Evolutionary conservation across 2,329 filamentous ascomycete species (phyloP).

Genomic region (Ceratocystis destructans): DNA sequence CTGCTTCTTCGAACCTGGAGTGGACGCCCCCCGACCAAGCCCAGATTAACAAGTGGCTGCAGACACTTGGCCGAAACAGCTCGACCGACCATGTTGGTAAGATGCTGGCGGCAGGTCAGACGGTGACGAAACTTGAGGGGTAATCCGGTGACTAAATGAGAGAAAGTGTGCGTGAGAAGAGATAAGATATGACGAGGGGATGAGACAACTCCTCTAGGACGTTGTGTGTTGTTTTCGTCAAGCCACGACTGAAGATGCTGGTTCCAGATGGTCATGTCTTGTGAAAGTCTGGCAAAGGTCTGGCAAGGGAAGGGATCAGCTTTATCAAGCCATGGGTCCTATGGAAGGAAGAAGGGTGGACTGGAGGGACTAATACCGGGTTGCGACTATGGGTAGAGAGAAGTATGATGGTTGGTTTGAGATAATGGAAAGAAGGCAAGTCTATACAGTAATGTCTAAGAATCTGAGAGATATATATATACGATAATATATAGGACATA

Average conservation of each 20-base stretch:
- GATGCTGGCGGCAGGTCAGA: background rate
- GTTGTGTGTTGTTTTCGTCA: background rate
- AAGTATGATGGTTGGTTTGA: background rate
- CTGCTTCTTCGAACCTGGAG: background rate
- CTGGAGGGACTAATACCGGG: background rate
- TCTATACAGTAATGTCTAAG: background rate
- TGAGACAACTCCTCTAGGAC: background rate
- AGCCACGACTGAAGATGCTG: background rate
- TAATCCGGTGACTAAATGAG: background rate
- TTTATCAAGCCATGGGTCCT: conserved; percentile 1
- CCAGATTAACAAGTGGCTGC: conserved; percentile 24
- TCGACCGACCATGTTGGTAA: background rate
- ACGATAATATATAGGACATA: background rate
- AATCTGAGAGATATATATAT: background rate
- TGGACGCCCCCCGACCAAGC: conserved; percentile 20
- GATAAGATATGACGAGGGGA: background rate
- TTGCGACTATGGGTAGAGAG: background rate
- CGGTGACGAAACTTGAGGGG: background rate
- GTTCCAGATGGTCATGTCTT: background rate
- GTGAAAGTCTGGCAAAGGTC: no score
- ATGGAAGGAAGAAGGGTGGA: background rate
- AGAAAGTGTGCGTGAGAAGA: background rate
- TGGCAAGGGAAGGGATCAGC: background rate
- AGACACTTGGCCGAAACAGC: background rate
- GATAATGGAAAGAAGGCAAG: background rate